Conservation (phyloP, 2,329 filamentous ascomycete species). For the Colletotrichum noveboracense region DNA sequence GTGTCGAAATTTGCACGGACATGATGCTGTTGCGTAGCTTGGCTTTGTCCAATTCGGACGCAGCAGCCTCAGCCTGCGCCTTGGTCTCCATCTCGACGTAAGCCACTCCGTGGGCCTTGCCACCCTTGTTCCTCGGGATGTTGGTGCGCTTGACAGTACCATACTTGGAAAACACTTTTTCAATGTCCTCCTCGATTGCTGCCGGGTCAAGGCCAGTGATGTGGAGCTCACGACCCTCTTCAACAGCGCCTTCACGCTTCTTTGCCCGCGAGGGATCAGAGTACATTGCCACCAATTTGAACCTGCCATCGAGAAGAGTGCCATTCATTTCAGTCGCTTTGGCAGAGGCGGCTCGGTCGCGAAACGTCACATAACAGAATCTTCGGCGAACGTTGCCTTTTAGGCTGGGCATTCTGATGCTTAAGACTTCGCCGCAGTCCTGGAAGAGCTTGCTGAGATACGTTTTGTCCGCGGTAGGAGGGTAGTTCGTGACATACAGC, state of each 20-base stretch:
- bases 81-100: constrained; percentile 80
- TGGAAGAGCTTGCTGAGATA: constrained; percentile 74
- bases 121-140: constrained; percentile 70
- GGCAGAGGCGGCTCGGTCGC: constrained; percentile 68
- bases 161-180: constrained; percentile 74
- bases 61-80: constrained; percentile 70
- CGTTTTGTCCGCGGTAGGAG: constrained; percentile 73
- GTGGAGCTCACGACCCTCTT: constrained; percentile 88
- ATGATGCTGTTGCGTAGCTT: constrained; percentile 73
- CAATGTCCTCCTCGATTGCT: constrained; percentile 71
- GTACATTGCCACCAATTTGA: constrained; percentile 77
- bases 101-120: constrained; percentile 76
- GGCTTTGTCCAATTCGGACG: constrained; percentile 72
- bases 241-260: constrained; percentile 76
- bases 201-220: constrained; percentile 71
- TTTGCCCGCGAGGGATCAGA: constrained; percentile 85
- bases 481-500: constrained; percentile 90
- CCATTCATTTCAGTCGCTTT: constrained; percentile 78
- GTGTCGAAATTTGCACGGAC: constrained; percentile 65
- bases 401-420: constrained; percentile 87
- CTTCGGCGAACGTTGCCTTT: constrained; percentile 87
- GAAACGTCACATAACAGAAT: constrained; percentile 96
- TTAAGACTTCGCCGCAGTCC: constrained; percentile 81
- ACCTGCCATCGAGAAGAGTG: constrained; percentile 69
- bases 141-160: constrained; percentile 77